phyloP scores from a whole-genome alignment of 2,329 filamentous ascomycete species.

The Rosellinia necatrix region DNA sequence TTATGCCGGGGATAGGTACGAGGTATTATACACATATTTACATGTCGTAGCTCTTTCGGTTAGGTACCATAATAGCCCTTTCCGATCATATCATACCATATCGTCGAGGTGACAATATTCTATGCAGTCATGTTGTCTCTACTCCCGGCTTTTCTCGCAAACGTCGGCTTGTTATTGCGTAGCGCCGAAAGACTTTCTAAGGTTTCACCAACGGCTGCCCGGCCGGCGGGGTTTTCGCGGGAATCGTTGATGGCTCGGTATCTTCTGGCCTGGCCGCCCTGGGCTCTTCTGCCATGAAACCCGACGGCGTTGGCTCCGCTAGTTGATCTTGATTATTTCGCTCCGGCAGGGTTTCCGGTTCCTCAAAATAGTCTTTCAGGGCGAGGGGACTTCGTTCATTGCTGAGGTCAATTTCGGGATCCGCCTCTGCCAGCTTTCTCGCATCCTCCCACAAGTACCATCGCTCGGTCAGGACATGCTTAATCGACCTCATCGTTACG shows the following conservation, averaged over 20 bases:
- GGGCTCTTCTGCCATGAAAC: slow-evolving; percentile 24
- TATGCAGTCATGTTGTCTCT: neutral
- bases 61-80: neutral
- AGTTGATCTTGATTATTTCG: slow-evolving; percentile 22
- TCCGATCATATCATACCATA: slow-evolving; percentile 11
- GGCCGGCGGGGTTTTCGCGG: slow-evolving; percentile 22
- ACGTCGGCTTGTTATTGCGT: neutral
- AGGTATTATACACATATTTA: slow-evolving; percentile 27
- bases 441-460: slow-evolving; percentile 89
- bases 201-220: slow-evolving; percentile 30
- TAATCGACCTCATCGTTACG: slow-evolving; percentile 80
- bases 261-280: slow-evolving; percentile 9
- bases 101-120: neutral
- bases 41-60: slow-evolving; percentile 18
- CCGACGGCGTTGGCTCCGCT: slow-evolving; percentile 17
- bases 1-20: neutral
- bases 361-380: slow-evolving; percentile 45
- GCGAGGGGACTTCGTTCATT: slow-evolving; percentile 54
- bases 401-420: slow-evolving; percentile 69
- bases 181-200: slow-evolving; percentile 20
- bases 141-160: neutral
- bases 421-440: slow-evolving; percentile 64
- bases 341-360: slow-evolving; percentile 37
- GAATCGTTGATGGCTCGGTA: slow-evolving; percentile 19
- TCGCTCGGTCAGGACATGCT: slow-evolving; percentile 83